Percentiles rank a stretch among this genome's conserved stretches.
Evolutionary conservation across 2,329 filamentous ascomycete genomes (phyloP).

Genomic region (Trichoderma simmonsii): DNA sequence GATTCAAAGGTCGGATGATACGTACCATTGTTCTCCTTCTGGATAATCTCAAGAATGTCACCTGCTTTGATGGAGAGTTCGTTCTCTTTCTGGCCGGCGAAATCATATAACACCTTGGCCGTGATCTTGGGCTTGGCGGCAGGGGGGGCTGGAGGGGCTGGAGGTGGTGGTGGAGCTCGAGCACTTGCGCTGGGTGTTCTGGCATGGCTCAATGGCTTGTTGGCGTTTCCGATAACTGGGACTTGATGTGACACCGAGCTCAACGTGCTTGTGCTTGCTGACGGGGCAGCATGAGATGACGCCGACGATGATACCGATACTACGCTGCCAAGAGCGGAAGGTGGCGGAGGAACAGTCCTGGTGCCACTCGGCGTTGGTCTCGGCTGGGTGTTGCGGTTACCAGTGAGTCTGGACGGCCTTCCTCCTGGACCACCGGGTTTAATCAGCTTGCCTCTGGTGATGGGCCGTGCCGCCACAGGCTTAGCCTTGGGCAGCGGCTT

Average conservation of each 20-base stretch:
- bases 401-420: constrained; percentile 68
- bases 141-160: constrained; percentile 52
- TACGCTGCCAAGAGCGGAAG: constrained; percentile 30
- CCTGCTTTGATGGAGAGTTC: constrained; percentile 78
- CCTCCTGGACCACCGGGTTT: constrained; percentile 84
- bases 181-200: constrained; percentile 51
- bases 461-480: constrained; percentile 80
- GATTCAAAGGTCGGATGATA: not conserved
- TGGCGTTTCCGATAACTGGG: constrained; percentile 22
- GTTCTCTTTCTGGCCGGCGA: constrained; percentile 77
- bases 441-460: constrained; percentile 89
- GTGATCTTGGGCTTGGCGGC: constrained; percentile 60
- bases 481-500: constrained; percentile 84
- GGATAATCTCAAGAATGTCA: constrained; percentile 82
- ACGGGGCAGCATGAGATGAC: constrained; percentile 19
- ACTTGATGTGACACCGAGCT: constrained; percentile 18
- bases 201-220: constrained; percentile 45
- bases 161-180: constrained; percentile 62
- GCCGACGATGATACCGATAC: constrained; percentile 24
- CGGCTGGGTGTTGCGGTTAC: constrained; percentile 44
- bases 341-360: constrained; percentile 34
- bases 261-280: constrained; percentile 6
- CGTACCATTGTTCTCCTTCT: constrained; percentile 93
- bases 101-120: constrained; percentile 91
- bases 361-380: constrained; percentile 37